Evolutionary conservation across 495 filamentous ascomycete genomes (phyloP).

Genomic region (Aspergillus ostianus): DNA sequence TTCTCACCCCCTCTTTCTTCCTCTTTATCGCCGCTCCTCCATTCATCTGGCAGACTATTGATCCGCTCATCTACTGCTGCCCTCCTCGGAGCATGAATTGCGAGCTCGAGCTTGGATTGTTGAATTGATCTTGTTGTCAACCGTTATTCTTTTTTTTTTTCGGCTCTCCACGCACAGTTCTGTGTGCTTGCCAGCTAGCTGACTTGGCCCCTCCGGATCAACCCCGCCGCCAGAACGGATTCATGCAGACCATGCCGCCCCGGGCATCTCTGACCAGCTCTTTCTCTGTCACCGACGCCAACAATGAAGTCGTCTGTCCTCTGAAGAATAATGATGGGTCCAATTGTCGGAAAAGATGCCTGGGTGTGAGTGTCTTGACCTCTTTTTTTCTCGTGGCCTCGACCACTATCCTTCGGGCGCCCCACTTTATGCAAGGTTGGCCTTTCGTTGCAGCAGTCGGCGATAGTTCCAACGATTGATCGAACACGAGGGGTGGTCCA

Average conservation of each 20-base stretch:
- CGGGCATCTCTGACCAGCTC: constrained; percentile 83
- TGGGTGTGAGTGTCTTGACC: constrained; percentile 74
- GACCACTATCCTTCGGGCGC: constrained; percentile 14
- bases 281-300: constrained; percentile 87
- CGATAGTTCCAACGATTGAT: not conserved
- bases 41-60: not conserved
- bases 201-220: constrained; percentile 8
- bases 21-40: not conserved
- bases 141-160: not conserved
- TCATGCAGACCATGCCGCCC: constrained; percentile 73
- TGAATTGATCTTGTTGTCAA: not conserved
- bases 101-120: not conserved
- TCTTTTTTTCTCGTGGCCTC: constrained; percentile 9
- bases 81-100: not conserved
- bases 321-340: constrained; percentile 95
- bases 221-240: constrained; percentile 31
- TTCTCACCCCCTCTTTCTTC: not conserved
- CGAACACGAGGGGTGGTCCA: not conserved
- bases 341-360: constrained; percentile 94
- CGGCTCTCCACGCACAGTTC: not conserved
- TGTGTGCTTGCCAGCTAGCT: constrained; percentile 11
- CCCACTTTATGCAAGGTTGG: constrained; percentile 13
- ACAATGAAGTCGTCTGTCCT: constrained; percentile 96
- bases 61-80: not conserved
- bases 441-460: constrained; percentile 1